Percentiles rank a stretch among this genome's conserved stretches.
Evolutionary conservation across 768 basidiomycete genomes (phyloP).

Genomic region (Rhodosporidiobolus sp.): DNA sequence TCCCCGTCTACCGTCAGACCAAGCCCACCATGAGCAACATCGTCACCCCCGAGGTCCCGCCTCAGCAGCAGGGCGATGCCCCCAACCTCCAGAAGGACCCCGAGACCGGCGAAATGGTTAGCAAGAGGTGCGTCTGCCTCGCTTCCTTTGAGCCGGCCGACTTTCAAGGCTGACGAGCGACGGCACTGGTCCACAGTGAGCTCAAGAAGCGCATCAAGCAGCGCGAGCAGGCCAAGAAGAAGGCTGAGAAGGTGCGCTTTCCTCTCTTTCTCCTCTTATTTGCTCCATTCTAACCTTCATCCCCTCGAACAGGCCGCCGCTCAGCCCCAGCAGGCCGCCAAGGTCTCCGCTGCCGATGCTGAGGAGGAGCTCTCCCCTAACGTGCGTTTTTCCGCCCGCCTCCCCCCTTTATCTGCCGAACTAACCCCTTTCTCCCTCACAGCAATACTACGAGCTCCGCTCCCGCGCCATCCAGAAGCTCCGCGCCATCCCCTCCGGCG

Average conservation of each 20-base stretch:
- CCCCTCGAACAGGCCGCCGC: constrained; percentile 45
- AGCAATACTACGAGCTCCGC: constrained; percentile 98
- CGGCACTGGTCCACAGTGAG: constrained; percentile 58
- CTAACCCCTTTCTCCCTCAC: background rate
- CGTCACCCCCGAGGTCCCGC: constrained; percentile 17
- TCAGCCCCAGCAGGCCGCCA: constrained; percentile 44
- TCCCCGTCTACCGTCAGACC: background rate
- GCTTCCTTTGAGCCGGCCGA: background rate
- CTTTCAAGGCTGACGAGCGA: constrained; percentile 45
- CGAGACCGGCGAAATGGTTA: constrained; percentile 92
- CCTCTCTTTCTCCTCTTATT: background rate
- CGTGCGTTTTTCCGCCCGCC: constrained; percentile 56
- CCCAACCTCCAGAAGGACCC: constrained; percentile 51
- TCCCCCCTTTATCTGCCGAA: background rate
- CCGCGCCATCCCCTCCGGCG: constrained; percentile 64
- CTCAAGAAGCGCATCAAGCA: constrained; percentile 90
- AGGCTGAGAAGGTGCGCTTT: constrained; percentile 63
- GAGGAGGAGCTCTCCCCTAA: constrained; percentile 89
- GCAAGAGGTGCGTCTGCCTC: constrained; percentile 70
- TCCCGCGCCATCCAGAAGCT: constrained; percentile 82
- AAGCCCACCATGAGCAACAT: constrained; percentile 16
- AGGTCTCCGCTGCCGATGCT: constrained; percentile 52
- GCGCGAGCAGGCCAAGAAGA: constrained; percentile 67
- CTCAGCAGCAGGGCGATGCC: background rate
- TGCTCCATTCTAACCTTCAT: too few relatives aligned